Evolutionary conservation across 345 rosid genomes (phyloP), one percentile per base, ranked within the genome.

Genomic region (Laguncularia racemosa): DNA sequence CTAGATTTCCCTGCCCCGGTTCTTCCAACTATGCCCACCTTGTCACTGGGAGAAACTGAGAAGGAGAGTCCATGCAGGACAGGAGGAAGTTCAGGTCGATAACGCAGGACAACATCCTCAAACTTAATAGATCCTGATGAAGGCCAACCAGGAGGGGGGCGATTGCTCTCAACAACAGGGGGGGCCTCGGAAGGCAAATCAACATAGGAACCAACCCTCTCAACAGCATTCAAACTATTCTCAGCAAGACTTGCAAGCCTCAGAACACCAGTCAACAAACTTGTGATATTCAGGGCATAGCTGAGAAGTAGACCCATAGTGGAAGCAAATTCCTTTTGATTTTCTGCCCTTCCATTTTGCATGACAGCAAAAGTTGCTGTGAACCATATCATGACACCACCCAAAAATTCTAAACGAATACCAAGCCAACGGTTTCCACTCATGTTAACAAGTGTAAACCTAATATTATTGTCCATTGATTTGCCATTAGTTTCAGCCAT

Each of bases 1-100:
- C 99, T 93, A 58, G 99, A 93, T 71, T 93, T 93, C 62, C 99
- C 99, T 33, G 99, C 99, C 4, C 99, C 99, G 51, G 99, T 93
- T 76, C 99, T 89, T 74, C 99, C 99, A 57, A 93, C 99, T 61
- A 93, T 87, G 46, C 97, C 99, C 16, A 93, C 91, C 81, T 93
- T 93, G 74, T 87, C 96, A 65, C 88, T 85, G 19, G 99, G 90
- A 75, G 83, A 71, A 60, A 93, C 75, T n/a, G 61, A 50, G 69
- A 93, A 93, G 3, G 95, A 83, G 64, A 93, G 62, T 54, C 81
- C 96, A 76, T 89, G 97, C 54, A 93, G 72, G 54, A 93, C 99
- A 20, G 97, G 89, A 46, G 97, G 97, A 69, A 89, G 96, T 70
- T 87, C 96, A 51, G 89, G 85, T 67, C 99, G 81, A 64, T 93